Percentiles rank a stretch among this genome's conserved stretches.
phyloP scores from a whole-genome alignment of 371 early-diverging fungal species.

The Mucor circinelloides region DNA sequence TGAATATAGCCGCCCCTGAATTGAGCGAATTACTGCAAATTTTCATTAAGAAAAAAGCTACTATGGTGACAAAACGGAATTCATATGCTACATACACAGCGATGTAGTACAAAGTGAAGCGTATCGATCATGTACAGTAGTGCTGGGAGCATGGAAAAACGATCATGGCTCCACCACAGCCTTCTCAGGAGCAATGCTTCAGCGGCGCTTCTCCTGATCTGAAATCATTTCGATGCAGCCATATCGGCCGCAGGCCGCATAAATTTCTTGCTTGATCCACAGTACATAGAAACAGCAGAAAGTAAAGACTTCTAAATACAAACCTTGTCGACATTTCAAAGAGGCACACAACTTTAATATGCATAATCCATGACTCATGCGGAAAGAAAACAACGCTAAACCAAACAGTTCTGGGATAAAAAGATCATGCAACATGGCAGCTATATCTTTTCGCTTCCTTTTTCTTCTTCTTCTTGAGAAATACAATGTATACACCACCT shows the following conservation, averaged over 20 bases:
- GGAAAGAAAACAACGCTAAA: background rate
- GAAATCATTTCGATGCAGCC: too few species aligned
- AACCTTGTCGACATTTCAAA: background rate
- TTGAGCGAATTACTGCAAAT: background rate
- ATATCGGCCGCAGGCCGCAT: too few species aligned
- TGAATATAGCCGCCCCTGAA: background rate
- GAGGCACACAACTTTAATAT: background rate
- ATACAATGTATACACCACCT: conserved; percentile 5
- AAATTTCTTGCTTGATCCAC: background rate
- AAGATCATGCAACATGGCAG: background rate
- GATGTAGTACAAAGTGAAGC: background rate
- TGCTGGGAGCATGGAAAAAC: background rate
- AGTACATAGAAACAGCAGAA: too few species aligned
- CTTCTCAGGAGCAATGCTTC: too few species aligned
- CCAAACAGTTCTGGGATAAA: background rate
- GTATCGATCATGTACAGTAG: background rate
- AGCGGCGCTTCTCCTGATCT: too few species aligned
- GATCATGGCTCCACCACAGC: too few species aligned
- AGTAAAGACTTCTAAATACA: too few species aligned
- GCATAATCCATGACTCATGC: background rate
- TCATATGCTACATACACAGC: background rate
- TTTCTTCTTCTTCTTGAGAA: background rate
- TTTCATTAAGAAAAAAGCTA: background rate
- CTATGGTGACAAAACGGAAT: background rate
- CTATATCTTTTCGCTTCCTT: background rate